A percentile compares a stretch with the other conserved stretches of the same genome.
These are phyloP conservation scores for Lagerstroemia speciosa DNA, from an alignment of 345 rosid genomes.

Conservation along the genomic window DNA sequence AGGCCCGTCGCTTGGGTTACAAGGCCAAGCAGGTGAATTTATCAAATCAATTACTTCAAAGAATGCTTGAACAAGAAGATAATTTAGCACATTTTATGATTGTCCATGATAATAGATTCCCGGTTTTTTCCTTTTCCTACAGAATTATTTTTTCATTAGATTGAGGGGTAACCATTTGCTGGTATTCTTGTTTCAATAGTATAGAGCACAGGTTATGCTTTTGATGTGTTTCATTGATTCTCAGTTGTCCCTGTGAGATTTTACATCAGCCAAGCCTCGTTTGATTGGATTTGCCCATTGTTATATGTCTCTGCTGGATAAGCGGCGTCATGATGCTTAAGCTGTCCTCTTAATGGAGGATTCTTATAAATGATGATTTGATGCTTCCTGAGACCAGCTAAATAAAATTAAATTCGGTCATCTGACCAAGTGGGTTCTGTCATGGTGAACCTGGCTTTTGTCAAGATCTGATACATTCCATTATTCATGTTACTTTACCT, in stretches of 20 bases:
- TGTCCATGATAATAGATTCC: neutral
- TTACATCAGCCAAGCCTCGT: too few relatives aligned
- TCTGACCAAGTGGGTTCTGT: conserved; percentile 19
- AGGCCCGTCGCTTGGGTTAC: conserved; percentile 94
- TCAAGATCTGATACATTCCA: conserved; percentile 18
- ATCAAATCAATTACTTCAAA: neutral
- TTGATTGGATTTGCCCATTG: neutral
- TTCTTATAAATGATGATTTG: conserved; percentile 18
- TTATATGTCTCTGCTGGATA: conserved; percentile 19
- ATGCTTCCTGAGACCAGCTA: conserved; percentile 28
- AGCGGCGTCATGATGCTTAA: conserved; percentile 18
- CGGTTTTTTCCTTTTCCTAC: neutral
- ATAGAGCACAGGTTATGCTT: too few relatives aligned
- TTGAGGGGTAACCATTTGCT: too few relatives aligned
- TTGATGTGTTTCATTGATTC: neutral
- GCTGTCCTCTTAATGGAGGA: conserved; percentile 4
- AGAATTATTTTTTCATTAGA: neutral
- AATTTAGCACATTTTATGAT: neutral
- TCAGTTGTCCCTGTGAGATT: too few relatives aligned
- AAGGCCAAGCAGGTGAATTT: conserved; percentile 87
- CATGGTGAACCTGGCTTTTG: conserved; percentile 14
- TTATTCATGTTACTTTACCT: neutral
- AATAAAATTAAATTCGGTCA: conserved; percentile 7
- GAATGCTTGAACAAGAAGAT: neutral
- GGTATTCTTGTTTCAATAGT: too few relatives aligned